Evolutionary conservation across 2,329 filamentous ascomycete species (phyloP).

Genomic region (Scolecobasidium constrictum): DNA sequence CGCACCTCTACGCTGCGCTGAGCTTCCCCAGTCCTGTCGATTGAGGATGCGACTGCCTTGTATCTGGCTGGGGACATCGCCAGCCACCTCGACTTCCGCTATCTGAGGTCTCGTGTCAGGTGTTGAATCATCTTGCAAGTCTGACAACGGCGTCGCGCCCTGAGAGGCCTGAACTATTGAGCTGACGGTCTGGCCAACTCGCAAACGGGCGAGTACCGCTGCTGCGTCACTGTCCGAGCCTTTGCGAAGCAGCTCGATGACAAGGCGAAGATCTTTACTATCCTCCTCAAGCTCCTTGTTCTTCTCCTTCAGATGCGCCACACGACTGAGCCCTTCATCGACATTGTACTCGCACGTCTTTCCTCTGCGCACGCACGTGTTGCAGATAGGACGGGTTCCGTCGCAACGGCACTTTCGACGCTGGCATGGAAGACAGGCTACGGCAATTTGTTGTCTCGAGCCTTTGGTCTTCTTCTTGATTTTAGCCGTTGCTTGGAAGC

Average conservation of each 20-base stretch:
- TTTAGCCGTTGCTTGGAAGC: not conserved
- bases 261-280: not conserved
- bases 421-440: not conserved
- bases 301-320: constrained; percentile 1
- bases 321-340: not conserved
- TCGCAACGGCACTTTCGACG: not conserved
- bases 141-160: not conserved
- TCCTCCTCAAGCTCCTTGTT: not conserved
- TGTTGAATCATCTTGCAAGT: not conserved
- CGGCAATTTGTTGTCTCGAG: not conserved
- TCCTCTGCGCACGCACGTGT: not conserved
- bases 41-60: not conserved
- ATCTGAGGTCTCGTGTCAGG: not conserved
- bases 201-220: not conserved
- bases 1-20: not conserved
- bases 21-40: not conserved
- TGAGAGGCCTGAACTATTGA: not conserved
- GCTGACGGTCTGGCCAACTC: not conserved
- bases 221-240: not conserved
- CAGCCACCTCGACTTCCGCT: not conserved
- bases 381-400: not conserved
- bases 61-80: not conserved
- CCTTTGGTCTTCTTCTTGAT: not conserved
- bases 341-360: not conserved
- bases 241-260: not conserved